Base-by-base conservation (phyloP, 2,329 filamentous ascomycete genomes). In the Neonectria ditissima region DNA sequence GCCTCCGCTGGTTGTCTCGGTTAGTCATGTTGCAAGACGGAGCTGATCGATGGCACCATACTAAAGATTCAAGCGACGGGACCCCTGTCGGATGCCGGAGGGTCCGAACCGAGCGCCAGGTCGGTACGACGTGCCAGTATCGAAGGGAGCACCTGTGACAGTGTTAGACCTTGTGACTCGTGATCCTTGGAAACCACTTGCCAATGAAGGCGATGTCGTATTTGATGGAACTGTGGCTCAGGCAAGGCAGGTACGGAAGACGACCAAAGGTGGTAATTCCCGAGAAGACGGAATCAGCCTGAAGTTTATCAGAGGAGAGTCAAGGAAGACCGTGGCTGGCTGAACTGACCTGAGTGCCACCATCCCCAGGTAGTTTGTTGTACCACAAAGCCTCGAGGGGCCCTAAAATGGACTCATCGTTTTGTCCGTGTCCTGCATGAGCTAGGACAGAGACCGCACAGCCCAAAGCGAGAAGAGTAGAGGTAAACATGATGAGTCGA, bases 181-280 rank as follows among this genome's bases (percentile, higher is more conserved):
- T 7, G 9, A 14, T 50, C 26, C 69, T 54, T 72, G 1, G 14
- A 18, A 60, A 68, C 41, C 16, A 32, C 50, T 68, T 77, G 91
- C 91, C 92, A 54, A 96, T 87, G 77, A 97, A 96, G 1, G 93
- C 93, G 78, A 97, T 94, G 69, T 97, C 93, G 72, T 91, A 97
- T 73, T 89, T 87, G 68, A 91, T 89, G 26, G 88, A 85, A 43
- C 88, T 84, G 65, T 86, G 89, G n/a, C 87, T 83, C 4, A 97
- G 83, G 76, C 93, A 97, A 3, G 92, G 91, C 62, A 86, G 87
- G 79, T 97, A 96, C 6, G 90, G 89, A 44, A 96, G 81, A 54
- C 92, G 89, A 11, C 92, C 93, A 75, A 96, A 96, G 8, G 93
- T 97, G 1, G 91, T 92, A 74, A 97, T 96, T 28, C 93, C 93